phyloP scores from a whole-genome alignment of 441 rosid species.

The Populus trichocarpa region DNA sequence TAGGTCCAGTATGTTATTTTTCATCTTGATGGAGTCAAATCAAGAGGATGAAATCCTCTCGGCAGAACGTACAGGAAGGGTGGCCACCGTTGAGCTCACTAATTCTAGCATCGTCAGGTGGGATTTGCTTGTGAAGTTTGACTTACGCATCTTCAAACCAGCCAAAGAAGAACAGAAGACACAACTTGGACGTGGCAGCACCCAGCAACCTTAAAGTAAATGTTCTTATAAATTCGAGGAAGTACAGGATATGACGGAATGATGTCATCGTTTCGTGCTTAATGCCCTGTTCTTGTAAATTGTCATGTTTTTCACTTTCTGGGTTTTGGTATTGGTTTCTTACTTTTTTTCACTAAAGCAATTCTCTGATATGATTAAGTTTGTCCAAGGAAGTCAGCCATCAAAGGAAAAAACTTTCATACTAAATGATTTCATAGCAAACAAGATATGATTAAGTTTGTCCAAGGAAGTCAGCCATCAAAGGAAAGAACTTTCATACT shows the following conservation, averaged over 20 bases:
- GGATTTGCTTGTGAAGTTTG: slow-evolving; percentile 14
- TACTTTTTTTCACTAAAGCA: not conserved
- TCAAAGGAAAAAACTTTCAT: not conserved
- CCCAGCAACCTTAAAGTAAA: not conserved
- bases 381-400: not conserved
- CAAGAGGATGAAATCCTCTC: slow-evolving; percentile 29
- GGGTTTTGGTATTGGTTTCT: not conserved
- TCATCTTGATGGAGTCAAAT: not conserved
- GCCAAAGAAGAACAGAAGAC: not conserved
- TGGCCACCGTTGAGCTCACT: slow-evolving; percentile 21
- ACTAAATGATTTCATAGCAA: not conserved
- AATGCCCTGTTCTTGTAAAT: not conserved
- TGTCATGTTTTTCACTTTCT: not conserved
- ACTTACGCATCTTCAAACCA: slow-evolving; percentile 3
- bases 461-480: not conserved
- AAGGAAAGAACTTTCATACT: not conserved
- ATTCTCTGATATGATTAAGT: not conserved
- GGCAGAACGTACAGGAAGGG: slow-evolving; percentile 26
- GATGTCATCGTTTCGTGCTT: slow-evolving; percentile 1
- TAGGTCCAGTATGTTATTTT: not conserved
- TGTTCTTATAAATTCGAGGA: slow-evolving; percentile 1
- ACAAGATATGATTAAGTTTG: not conserved
- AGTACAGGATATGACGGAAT: slow-evolving; percentile 12
- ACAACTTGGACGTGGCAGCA: not conserved
- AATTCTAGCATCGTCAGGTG: slow-evolving; percentile 25